Evolutionary conservation across 257 asterid genomes (phyloP), one percentile per base, ranked within the genome.

Genomic region (Nicotiana obtusifolia): DNA sequence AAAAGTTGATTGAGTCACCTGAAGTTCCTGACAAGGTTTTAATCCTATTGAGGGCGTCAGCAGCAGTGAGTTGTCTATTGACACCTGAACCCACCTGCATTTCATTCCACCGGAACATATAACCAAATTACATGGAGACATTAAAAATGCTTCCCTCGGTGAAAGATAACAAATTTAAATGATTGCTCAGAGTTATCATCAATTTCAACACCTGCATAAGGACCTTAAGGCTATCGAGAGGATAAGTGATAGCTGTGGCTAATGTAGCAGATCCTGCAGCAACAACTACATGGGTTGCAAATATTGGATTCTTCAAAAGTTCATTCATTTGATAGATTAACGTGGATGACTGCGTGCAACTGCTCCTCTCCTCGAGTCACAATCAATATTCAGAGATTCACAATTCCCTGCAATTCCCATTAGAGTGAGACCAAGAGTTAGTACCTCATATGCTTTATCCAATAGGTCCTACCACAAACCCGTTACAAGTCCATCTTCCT

Each of bases 191-290:
- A 9, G 37, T 47, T 47, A 24, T 44, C 37, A 47, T 24, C 62
- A 77, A 56, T 31, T 37, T 31, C 56, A 69, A 33, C 61, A 95
- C 99, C 99, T 96, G 98, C 33, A 86, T 49, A 84, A 94, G 88
- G 83, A 87, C 90, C 90, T 93, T 94, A 81, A 96, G 89, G 80
- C 97, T 93, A 86, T 96, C 98, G 44, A 94, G 92, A 19, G 99
- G 99, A 81, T 89, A 93, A 2, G 92, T 91, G 33, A 90, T 81
- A 84, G 88, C 88, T 16, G 95, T 88, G 80, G 89, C 93, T 22
- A 94, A 77, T 30, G 89, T 85, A 64, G 87, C 97, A 35, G 99
- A 90, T 26, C 90, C 94, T 20, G 91, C 87, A 6, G 95, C 97
- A 26, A 94, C 97, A 22, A 88, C 87, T 26, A 87, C 94, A 73